Base-by-base conservation (phyloP, 495 filamentous ascomycete genomes). In the Penicillium mononematosum region DNA sequence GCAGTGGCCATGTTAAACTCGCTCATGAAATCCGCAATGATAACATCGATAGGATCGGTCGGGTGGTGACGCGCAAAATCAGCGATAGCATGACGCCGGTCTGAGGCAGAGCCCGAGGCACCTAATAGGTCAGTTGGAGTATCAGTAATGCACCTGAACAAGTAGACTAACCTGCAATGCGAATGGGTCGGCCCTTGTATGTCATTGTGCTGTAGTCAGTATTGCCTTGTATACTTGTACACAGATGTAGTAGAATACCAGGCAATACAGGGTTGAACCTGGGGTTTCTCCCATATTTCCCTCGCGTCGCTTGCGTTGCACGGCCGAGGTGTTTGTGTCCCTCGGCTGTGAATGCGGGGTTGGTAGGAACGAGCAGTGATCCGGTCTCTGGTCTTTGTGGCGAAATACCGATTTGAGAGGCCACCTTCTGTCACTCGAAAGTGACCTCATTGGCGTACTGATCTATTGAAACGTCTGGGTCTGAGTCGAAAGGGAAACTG, bases 21-120 rank as follows among this genome's bases (percentile, higher is more conserved):
- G 53, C 72, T 77, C 80, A 85, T 81, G 69, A 78, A 83, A 61
- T 85, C 82, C 12, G 80, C 81, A 20, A 76, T 79, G 24, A 85
- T 79, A 14, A 85, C 78, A 67, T 84, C 81, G 32, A 84, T 70
- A 0, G 76, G 80, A 39, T 83, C 81, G 0, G 61, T 67, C 7
- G 61, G 59, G 14, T 65, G 34, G 53, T 81, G 75, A 14, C 64
- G 67, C 9, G 82, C 81, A 56, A 85, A 77, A 43, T 76, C 69
- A 11, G 72, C 69, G 58, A 85, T 82, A 14, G 79, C 82, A 74
- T 81, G 71, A 43, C 81, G 80, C 11, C 82, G 78, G 63, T 84
- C 82, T 17, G 78, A 79, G n/a, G 76, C 73, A 56, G 79, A 77
- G 60, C 82, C 82, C 20, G 81, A 85, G 45, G 77, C 75, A 46